Conservation (phyloP, 495 filamentous ascomycete species). For the Acidiella bohemica region DNA sequence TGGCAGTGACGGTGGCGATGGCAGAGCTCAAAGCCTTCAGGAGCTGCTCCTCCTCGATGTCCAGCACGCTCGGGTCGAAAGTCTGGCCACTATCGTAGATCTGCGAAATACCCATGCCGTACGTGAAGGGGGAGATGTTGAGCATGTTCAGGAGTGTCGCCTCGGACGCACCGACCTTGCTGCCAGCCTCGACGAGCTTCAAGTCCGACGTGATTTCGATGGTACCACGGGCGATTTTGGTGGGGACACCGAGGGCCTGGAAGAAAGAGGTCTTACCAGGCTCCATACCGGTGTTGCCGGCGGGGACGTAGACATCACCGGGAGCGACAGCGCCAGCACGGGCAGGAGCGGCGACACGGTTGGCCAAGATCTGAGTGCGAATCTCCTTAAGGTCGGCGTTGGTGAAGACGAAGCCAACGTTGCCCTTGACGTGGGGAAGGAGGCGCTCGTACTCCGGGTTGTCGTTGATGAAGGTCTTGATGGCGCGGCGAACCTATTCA, state of each 20-base stretch:
- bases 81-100: slow-evolving; percentile 93
- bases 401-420: slow-evolving; percentile 99
- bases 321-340: slow-evolving; percentile 94
- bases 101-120: slow-evolving; percentile 91
- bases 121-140: slow-evolving; percentile 99
- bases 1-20: slow-evolving; percentile 70
- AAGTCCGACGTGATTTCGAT: slow-evolving; percentile 98
- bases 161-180: slow-evolving; percentile 96
- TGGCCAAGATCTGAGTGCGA: slow-evolving; percentile 86
- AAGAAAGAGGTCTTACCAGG: slow-evolving; percentile 99
- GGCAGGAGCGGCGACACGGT: slow-evolving; percentile 93
- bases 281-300: slow-evolving; percentile 99
- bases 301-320: slow-evolving; percentile 77
- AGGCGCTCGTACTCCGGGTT: slow-evolving; percentile 95
- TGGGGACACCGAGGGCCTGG: slow-evolving; percentile 99
- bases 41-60: slow-evolving; percentile 87
- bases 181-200: slow-evolving; percentile 86
- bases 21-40: slow-evolving; percentile 69
- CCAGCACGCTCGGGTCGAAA: slow-evolving; percentile 70
- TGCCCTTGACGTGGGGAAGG: slow-evolving; percentile 86
- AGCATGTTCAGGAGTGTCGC: slow-evolving; percentile 97
- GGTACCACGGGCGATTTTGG: slow-evolving; percentile 99
- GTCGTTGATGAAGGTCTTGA: slow-evolving; percentile 87
- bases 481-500: slow-evolving; percentile 73
- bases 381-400: slow-evolving; percentile 82